Conservation (phyloP, 2,329 filamentous ascomycete species). For the Bisporella sp. region DNA sequence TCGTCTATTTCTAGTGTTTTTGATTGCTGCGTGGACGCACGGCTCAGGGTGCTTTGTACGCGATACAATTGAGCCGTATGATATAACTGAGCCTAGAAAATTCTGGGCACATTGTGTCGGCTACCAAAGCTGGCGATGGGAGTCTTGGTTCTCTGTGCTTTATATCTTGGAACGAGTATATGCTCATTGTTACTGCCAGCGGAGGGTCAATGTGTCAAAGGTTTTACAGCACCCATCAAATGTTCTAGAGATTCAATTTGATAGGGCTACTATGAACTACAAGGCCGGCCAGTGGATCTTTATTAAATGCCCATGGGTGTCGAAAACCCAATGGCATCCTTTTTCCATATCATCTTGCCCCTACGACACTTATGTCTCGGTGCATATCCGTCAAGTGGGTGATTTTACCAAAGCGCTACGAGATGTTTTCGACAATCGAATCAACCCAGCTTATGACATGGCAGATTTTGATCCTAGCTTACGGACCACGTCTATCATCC, state of each 20-base stretch:
- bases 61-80: background rate
- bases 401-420: background rate
- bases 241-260: background rate
- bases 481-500: background rate
- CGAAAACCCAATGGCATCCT: background rate
- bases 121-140: background rate
- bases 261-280: background rate
- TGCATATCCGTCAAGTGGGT: background rate
- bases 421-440: background rate
- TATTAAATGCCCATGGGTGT: background rate
- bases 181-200: background rate
- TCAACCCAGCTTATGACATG: background rate
- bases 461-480: background rate
- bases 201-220: background rate
- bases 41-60: background rate
- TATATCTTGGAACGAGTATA: background rate
- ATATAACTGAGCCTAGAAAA: background rate
- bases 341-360: background rate
- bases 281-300: background rate
- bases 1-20: background rate
- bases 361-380: background rate
- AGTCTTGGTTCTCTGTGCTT: background rate
- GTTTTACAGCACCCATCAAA: background rate
- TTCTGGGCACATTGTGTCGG: background rate
- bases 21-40: background rate